Evolutionary conservation across 2,329 filamentous ascomycete genomes (phyloP), one percentile per base, ranked within the genome.

Genomic region (Nannizzia gypsea): DNA sequence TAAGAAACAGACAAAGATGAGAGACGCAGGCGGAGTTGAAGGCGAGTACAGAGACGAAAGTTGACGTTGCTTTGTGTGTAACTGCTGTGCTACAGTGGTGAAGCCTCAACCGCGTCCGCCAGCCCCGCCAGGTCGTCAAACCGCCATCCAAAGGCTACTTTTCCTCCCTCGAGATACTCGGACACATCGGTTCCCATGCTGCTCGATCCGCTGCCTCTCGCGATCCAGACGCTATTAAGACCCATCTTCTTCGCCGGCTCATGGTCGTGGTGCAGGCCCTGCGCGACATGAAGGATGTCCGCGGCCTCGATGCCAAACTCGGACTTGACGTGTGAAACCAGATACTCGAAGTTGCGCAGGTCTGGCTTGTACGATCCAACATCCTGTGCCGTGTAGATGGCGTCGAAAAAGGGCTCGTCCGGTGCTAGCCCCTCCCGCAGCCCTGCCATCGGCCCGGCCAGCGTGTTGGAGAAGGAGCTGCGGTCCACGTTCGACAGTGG

Each of bases 321-420:
- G 2, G 70, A 65, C 66, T 79, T 72, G 17, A 81, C 78, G 36
- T 79, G 75, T 13, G 71, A 68, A 13, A 89, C 73, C 71, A 90
- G 74, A 67, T 86, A 86, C 60, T 81, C 76, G 64, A 90, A 90
- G 66, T 89, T 89, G 28, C 69, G 69, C 40, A 72, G 68, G 62
- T 81, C 74, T 0, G 88, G 88, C 74, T 90, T 90, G 70, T 90
- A 90, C 5, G 76, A 78, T 1, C 87, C 86, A 58, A 90, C 82
- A 50, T 87, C 81, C 71, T 90, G 77, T 1, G 87, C 87, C 1
- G 86, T 89, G 70, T 86, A 83, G 24, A 88, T 75, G 11, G 79
- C 78, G 65, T 87, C 85, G 66, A 89, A 85, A n/a, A 74, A 68
- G 0, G 56, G 50, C 28, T 61, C 50, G 9, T 28, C 17, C 17